phyloP scores from a whole-genome alignment of 257 asterid species.

The Gentiana macrophylla region DNA sequence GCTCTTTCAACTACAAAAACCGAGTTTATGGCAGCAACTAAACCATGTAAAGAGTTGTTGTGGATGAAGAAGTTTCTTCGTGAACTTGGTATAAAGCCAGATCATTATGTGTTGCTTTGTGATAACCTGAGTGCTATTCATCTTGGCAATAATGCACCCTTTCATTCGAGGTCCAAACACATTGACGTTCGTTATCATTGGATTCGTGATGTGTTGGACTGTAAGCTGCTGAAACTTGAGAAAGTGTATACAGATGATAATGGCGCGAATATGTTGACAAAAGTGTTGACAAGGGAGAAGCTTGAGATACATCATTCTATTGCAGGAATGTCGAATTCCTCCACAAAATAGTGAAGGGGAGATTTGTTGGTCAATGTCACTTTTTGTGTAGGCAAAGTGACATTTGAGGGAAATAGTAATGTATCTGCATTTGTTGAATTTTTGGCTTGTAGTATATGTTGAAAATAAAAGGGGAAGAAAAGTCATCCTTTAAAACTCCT shows the following conservation, averaged over 20 bases:
- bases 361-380: no score
- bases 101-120: neutral
- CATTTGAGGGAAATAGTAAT: no score
- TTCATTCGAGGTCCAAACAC: conserved; percentile 1
- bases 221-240: neutral
- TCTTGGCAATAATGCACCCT: neutral
- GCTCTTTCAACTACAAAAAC: neutral
- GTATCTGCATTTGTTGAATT: no score
- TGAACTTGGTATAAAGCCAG: neutral
- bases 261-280: conserved; percentile 1
- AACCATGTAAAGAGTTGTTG: neutral
- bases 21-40: neutral
- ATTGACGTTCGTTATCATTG: conserved; percentile 3
- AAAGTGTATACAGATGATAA: neutral
- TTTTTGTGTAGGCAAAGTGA: no score
- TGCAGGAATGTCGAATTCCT: no score
- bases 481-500: no score
- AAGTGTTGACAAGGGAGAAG: neutral
- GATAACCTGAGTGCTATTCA: conserved; percentile 5
- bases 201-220: neutral
- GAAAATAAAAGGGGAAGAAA: no score
- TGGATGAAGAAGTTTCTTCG: neutral
- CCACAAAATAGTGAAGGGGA: no score
- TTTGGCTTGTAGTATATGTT: no score
- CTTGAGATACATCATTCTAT: no score